Base-by-base conservation (phyloP, 768 basidiomycete species). In the Ramaria rubella region DNA sequence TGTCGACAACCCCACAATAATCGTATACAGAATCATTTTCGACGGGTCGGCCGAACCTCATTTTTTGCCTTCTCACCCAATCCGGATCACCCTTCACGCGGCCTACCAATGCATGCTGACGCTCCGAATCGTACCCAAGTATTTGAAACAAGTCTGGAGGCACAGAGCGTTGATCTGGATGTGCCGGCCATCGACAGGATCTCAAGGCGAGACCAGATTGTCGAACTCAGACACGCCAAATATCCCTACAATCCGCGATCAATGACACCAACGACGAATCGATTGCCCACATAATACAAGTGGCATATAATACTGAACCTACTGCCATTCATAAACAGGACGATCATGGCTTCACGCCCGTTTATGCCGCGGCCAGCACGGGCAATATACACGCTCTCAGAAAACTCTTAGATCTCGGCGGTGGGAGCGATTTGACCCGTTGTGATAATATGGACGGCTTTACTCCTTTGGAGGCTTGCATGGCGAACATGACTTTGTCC, bases 21-120 rank as follows among this genome's bases (percentile, higher is more conserved):
- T 5, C 8, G n/a, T 7, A 23, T 31, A 2, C 33, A 65, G 64
- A 61, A 63, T 29, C 40, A 54, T 14, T 65, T 62, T 49, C 58
- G 64, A 2, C 55, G 64, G 6, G 54, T 65, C 5, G 64, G 62
- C 19, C 58, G 58, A 2, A 63, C 64, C 5, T 34, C 52, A 5
- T 62, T 61, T 29, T 43, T 65, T 9, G 58, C 58, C 6, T 63
- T 55, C 26, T 26, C 62, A 1, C 44, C 52, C 1, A 40, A 63
- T 21, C 19, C 55, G 7, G 30, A 19, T 1, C 64, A 65, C 54
- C 58, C 60, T 2, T 61, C 60, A n/a, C 64, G 55, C 38, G 26
- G 29, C 0, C 50, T 65, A 19, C 11, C 60, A 1, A 38, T 40
- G 2, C 49, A 2, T 15, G 42, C 58, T 38, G 64, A 65, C 43